These are phyloP conservation scores for Orbilia ellipsospora DNA, from an alignment of 2,329 filamentous ascomycete species.

Conservation along the genomic window DNA sequence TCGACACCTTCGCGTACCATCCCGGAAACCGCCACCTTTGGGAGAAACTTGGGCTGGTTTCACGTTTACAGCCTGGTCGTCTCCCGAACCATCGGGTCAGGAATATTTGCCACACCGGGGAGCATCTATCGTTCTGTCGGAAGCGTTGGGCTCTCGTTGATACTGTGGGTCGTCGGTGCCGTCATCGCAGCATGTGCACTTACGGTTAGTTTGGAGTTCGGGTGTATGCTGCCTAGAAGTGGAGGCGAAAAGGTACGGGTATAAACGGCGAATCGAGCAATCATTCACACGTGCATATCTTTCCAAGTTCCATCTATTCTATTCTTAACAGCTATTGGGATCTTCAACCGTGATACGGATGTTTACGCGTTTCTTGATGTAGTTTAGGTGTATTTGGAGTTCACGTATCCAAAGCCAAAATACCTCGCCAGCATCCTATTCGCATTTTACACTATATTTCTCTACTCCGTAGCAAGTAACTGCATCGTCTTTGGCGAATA, in stretches of 20 bases:
- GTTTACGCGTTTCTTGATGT: constrained; percentile 2
- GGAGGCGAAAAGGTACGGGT: constrained; percentile 63
- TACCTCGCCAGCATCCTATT: constrained; percentile 72
- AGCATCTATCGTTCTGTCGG: constrained; percentile 75
- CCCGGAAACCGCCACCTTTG: constrained; percentile 48
- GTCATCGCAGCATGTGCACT: constrained; percentile 74
- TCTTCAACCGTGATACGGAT: neutral
- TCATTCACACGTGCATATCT: too few species aligned
- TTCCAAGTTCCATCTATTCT: too few species aligned
- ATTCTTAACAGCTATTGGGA: too few species aligned
- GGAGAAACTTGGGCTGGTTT: constrained; percentile 50
- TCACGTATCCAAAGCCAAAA: constrained; percentile 70
- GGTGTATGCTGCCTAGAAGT: constrained; percentile 54
- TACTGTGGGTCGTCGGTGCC: constrained; percentile 76
- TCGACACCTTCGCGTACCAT: constrained; percentile 23
- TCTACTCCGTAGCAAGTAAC: constrained; percentile 72
- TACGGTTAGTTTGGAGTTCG: constrained; percentile 51
- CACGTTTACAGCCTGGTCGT: constrained; percentile 64
- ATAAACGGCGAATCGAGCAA: neutral
- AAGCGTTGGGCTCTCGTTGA: constrained; percentile 72
- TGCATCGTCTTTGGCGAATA: constrained; percentile 71
- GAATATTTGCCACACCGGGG: constrained; percentile 75
- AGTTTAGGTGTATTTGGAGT: constrained; percentile 70
- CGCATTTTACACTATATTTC: constrained; percentile 71
- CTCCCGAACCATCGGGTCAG: constrained; percentile 71